phyloP scores from a whole-genome alignment of 257 asterid species.

The Gentiana dahurica region DNA sequence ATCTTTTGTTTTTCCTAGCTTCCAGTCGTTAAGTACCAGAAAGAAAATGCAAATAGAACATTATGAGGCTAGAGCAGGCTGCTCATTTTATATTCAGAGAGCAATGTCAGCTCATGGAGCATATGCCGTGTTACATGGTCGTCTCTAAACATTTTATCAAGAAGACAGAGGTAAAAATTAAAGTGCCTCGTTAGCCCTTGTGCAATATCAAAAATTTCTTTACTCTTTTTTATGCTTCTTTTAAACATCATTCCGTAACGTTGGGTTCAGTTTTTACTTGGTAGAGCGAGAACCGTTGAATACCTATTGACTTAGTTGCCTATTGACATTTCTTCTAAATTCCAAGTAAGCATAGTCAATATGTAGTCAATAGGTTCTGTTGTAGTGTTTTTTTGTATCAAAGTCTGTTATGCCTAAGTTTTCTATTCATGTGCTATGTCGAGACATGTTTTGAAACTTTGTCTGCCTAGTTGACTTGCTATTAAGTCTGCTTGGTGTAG shows the following conservation, averaged over 20 bases:
- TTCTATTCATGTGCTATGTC: too few species aligned
- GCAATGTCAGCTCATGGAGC: slow-evolving; percentile 47
- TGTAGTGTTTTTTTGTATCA: too few species aligned
- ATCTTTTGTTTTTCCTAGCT: slow-evolving; percentile 2
- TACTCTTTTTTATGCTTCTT: slow-evolving; percentile 10
- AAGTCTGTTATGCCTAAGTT: too few species aligned
- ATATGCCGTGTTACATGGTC: slow-evolving; percentile 55
- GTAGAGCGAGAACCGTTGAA: slow-evolving; percentile 29
- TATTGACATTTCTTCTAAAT: too few species aligned
- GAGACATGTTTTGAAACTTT: too few species aligned
- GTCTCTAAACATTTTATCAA: slow-evolving; percentile 41
- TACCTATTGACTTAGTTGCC: too few species aligned
- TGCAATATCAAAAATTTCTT: too few species aligned
- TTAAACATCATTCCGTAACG: not conserved
- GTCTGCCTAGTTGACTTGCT: too few species aligned
- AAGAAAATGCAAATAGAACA: slow-evolving; percentile 34
- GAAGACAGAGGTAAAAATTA: slow-evolving; percentile 54
- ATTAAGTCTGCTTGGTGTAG: too few species aligned
- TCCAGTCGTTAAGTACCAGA: slow-evolving; percentile 46
- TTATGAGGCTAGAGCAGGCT: slow-evolving; percentile 79
- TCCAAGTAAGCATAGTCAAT: too few species aligned
- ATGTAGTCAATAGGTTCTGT: too few species aligned
- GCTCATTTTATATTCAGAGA: slow-evolving; percentile 43
- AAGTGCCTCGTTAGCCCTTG: not conserved
- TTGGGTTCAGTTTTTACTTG: slow-evolving; percentile 56